phyloP scores from a whole-genome alignment of 768 basidiomycete species.

The Suillus occidentalis region DNA sequence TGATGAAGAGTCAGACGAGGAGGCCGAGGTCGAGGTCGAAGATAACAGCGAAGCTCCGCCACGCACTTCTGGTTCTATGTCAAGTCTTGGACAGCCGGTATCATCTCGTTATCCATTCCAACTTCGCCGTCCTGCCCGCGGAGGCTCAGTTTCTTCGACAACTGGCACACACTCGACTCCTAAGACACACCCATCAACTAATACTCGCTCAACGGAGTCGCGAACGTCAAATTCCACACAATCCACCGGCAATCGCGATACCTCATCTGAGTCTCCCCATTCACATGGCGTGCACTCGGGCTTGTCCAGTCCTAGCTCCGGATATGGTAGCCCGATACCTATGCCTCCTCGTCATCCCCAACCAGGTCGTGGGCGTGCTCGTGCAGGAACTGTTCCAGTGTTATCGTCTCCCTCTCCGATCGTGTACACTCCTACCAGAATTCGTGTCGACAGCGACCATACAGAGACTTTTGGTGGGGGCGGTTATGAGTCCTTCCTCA shows the following conservation, averaged over 20 bases:
- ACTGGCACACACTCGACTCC: slow-evolving; percentile 41
- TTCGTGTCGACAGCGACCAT: slow-evolving; percentile 29
- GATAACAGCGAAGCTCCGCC: slow-evolving; percentile 55
- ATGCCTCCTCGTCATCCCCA: slow-evolving; percentile 51
- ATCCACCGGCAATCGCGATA: slow-evolving; percentile 62
- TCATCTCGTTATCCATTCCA: slow-evolving; percentile 70
- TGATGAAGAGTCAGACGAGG: slow-evolving; percentile 46
- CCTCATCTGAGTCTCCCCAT: slow-evolving; percentile 57
- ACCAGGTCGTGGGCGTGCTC: slow-evolving; percentile 36
- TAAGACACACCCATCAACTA: slow-evolving; percentile 36
- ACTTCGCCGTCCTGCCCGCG: slow-evolving; percentile 49
- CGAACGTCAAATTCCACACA: slow-evolving; percentile 45
- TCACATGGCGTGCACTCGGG: slow-evolving; percentile 43
- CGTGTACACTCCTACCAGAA: slow-evolving; percentile 27
- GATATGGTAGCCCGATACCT: slow-evolving; percentile 39
- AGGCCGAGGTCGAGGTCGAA: slow-evolving; percentile 38
- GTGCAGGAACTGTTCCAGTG: slow-evolving; percentile 40
- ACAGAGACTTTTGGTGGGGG: slow-evolving; percentile 27
- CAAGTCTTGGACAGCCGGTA: slow-evolving; percentile 79
- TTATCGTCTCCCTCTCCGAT: slow-evolving; percentile 39
- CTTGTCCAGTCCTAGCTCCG: slow-evolving; percentile 37
- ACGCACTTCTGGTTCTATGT: slow-evolving; percentile 79
- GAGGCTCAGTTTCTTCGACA: slow-evolving; percentile 43
- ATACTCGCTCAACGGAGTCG: slow-evolving; percentile 41
- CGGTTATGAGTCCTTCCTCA: slow-evolving; percentile 32